Percentiles rank a stretch among this genome's conserved stretches.
These are phyloP conservation scores for Daldinia bambusicola DNA, from an alignment of 495 filamentous ascomycete species.

Conservation along the genomic window DNA sequence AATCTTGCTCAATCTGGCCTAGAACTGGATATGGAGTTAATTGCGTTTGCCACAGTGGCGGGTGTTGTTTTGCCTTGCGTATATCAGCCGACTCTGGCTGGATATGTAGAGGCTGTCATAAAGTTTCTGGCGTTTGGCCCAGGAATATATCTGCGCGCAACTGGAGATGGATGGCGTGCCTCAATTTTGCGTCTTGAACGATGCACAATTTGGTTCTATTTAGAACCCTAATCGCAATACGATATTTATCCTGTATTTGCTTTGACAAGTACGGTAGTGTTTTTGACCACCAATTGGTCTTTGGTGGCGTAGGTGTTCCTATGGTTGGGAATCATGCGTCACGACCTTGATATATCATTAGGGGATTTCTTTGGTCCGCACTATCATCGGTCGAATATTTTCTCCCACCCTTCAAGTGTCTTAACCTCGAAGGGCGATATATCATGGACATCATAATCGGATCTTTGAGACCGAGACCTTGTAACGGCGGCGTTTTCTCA, in stretches of 20 bases:
- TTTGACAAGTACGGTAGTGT: slow-evolving; percentile 21
- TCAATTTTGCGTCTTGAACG: slow-evolving; percentile 30
- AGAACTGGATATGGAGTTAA: slow-evolving; percentile 52
- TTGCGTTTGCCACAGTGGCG: slow-evolving; percentile 39
- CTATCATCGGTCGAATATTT: slow-evolving; percentile 11
- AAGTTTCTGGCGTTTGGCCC: slow-evolving; percentile 20
- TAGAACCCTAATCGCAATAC: slow-evolving; percentile 11
- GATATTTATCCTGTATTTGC: slow-evolving; percentile 21
- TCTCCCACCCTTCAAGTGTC: slow-evolving; percentile 1
- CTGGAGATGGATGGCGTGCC: slow-evolving; percentile 28
- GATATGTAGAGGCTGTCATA: slow-evolving; percentile 36
- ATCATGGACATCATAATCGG: slow-evolving; percentile 11
- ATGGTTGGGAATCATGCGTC: slow-evolving; percentile 2
- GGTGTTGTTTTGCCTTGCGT: slow-evolving; percentile 37
- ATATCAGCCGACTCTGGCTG: slow-evolving; percentile 43
- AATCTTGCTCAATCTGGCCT: slow-evolving; percentile 50
- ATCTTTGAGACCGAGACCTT: slow-evolving; percentile 20
- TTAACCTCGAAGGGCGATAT: slow-evolving; percentile 12
- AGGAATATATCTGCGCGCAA: slow-evolving; percentile 13
- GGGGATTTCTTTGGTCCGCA: slow-evolving; percentile 15
- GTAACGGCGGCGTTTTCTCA: slow-evolving; percentile 24
- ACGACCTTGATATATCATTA: slow-evolving; percentile 12
- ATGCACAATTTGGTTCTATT: slow-evolving; percentile 28
- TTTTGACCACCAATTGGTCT: slow-evolving; percentile 26
- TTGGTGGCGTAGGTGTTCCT: slow-evolving; percentile 12